A percentile compares a stretch with the other conserved stretches of the same genome.
phyloP scores from a whole-genome alignment of 805 yeast genomes.

The Kurtzmaniella fragi region DNA sequence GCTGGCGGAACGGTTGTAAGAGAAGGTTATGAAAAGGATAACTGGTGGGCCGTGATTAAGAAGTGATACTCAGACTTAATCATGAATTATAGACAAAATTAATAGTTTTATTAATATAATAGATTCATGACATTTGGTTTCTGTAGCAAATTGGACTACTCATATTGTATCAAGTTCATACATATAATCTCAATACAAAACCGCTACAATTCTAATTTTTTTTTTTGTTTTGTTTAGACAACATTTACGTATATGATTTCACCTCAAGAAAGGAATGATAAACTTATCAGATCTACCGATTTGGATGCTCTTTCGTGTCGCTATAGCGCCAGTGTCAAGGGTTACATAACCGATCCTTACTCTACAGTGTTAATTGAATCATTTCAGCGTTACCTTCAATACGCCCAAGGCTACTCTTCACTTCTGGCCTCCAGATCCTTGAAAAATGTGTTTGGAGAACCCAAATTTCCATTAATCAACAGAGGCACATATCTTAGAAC shows the following conservation, averaged over 20 bases:
- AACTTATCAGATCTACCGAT: conserved; percentile 54
- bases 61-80: conserved; percentile 7
- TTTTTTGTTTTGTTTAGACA: too few species aligned
- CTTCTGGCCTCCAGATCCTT: conserved; percentile 38
- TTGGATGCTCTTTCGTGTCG: conserved; percentile 69
- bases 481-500: conserved; percentile 68
- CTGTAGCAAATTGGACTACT: too few species aligned
- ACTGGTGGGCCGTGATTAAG: conserved; percentile 68
- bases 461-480: conserved; percentile 62
- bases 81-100: background rate
- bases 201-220: too few species aligned
- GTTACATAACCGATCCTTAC: conserved; percentile 39
- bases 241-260: conserved; percentile 18
- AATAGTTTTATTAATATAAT: too few species aligned
- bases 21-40: conserved; percentile 87
- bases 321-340: conserved; percentile 42
- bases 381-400: conserved; percentile 32
- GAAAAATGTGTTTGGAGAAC: conserved; percentile 32
- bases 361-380: conserved; percentile 30
- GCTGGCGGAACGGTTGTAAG: conserved; percentile 71
- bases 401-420: conserved; percentile 33
- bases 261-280: conserved; percentile 33
- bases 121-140: too few species aligned
- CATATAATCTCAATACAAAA: too few species aligned
- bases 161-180: too few species aligned